Evolutionary conservation across 2,329 filamentous ascomycete species (phyloP), one percentile per base, ranked within the genome.

Genomic region (Alternaria brassicicola): DNA sequence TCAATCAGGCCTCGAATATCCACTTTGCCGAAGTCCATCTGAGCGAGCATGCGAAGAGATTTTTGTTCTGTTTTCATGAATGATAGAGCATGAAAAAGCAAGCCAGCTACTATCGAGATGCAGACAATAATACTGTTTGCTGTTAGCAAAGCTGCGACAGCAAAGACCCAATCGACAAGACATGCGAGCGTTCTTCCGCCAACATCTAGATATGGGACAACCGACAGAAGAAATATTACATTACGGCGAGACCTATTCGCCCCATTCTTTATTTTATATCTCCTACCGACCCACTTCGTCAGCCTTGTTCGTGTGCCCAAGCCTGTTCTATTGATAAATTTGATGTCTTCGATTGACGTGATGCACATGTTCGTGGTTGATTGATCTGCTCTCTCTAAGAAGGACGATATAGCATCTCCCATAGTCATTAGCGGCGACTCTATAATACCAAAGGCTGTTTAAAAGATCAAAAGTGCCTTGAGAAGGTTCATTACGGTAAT

Each of bases 341-440:
- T 47, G 6, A 63, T 39, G 17, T 66, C 49, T 15, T 42, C 36
- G 10, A 50, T 28, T 0, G 65, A 59, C 3, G 54, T 6, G 3
- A 70, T 48, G 30, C 64, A 71, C 58, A 64, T 64, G 25, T 57
- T 43, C 25, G 39, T 58, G 4, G 64, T 64, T 1, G 52, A 55
- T 13, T 43, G 5, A 19, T 70, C 67, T 6, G 39, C 23, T 13
- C 35, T 50, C 6, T 61, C 43, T 3, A 70, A 39, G 23, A 72
- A 71, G 1, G 67, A 66, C 9, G 64, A 58, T 0, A 70, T 51
- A 1, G 67, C 69, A 45, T 72, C 69, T 10, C 68, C 69, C 47
- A 70, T 65, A 0, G 64, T 68, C 21, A 69, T 58, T 2, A 72
- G 53, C 2, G 69, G 68, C 5, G 68, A 61, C 6, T 66, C 66